Conservation (phyloP, 768 basidiomycete genomes). For the Rhodotorula babjevae region DNA sequence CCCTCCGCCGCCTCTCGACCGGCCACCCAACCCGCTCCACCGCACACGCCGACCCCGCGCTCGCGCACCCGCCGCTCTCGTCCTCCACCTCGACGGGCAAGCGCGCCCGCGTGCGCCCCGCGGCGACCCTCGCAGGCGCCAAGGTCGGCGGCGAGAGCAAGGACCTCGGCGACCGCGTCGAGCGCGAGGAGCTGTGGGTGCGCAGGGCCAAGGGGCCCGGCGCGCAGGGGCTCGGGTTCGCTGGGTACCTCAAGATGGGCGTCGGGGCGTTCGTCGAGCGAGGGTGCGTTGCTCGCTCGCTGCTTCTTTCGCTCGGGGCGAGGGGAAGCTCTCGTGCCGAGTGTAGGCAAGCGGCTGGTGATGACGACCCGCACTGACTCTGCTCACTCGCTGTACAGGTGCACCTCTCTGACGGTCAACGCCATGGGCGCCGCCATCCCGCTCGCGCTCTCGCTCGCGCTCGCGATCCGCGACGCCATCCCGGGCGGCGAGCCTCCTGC, state of each 20-base stretch:
- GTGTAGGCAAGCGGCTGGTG: neutral
- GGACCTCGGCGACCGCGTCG: constrained; percentile 12
- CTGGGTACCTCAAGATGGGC: constrained; percentile 39
- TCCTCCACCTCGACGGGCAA: neutral
- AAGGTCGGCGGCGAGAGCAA: constrained; percentile 29
- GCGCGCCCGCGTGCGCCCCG: neutral
- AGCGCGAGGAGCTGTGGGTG: constrained; percentile 27
- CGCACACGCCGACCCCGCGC: too few species aligned
- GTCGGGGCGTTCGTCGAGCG: constrained; percentile 37
- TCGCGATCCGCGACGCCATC: constrained; percentile 67
- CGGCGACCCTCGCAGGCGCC: constrained; percentile 8
- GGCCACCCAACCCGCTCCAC: neutral
- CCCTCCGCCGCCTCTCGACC: constrained; percentile 25
- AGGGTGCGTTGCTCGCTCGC: constrained; percentile 27
- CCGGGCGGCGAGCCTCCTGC: constrained; percentile 53
- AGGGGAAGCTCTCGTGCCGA: neutral
- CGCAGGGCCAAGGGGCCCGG: neutral
- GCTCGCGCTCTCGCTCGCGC: constrained; percentile 63
- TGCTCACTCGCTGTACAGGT: constrained; percentile 50
- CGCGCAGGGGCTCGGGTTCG: constrained; percentile 23
- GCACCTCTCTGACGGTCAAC: constrained; percentile 66
- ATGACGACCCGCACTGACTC: neutral
- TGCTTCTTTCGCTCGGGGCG: neutral
- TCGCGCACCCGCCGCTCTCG: neutral
- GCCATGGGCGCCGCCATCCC: constrained; percentile 91